Percentiles rank a stretch among this genome's conserved stretches.
Evolutionary conservation across 345 rosid genomes (phyloP).

Genomic region (Gossypium australe): DNA sequence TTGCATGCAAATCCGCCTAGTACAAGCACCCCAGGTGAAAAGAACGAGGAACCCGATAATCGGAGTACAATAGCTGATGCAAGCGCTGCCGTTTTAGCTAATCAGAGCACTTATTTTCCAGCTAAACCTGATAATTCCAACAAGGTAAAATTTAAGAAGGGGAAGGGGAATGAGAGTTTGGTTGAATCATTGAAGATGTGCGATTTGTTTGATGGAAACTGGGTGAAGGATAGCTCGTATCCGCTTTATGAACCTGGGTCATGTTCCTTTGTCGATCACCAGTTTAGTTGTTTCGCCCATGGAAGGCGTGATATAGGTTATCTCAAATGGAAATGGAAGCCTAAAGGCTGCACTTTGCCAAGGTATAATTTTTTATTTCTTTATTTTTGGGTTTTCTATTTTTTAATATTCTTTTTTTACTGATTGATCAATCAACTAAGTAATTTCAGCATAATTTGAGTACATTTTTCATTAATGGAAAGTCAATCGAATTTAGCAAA

Average conservation of each 20-base stretch:
- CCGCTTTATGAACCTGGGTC: constrained; percentile 91
- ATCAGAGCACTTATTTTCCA: constrained; percentile 19
- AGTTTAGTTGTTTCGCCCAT: constrained; percentile 66
- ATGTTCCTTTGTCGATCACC: constrained; percentile 76
- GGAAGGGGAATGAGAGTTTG: constrained; percentile 31
- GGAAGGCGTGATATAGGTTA: constrained; percentile 78
- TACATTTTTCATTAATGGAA: not conserved
- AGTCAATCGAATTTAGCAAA: not conserved
- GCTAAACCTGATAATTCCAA: constrained; percentile 9
- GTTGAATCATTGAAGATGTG: constrained; percentile 52
- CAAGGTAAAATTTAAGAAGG: constrained; percentile 12
- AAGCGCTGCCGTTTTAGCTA: constrained; percentile 9
- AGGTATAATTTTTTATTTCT: constrained; percentile 34
- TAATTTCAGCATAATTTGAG: not conserved
- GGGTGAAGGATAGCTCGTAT: constrained; percentile 85
- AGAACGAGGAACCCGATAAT: constrained; percentile 17
- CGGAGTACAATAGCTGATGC: constrained; percentile 24
- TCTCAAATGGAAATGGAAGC: constrained; percentile 87
- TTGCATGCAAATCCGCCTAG: constrained; percentile 1
- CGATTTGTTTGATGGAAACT: constrained; percentile 75
- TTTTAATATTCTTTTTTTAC: not conserved
- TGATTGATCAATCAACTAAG: no score
- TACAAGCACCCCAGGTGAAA: not conserved
- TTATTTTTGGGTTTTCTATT: not conserved
- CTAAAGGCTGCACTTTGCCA: constrained; percentile 72